phyloP scores from a whole-genome alignment of 768 basidiomycete genomes.

The Mycena crocata region DNA sequence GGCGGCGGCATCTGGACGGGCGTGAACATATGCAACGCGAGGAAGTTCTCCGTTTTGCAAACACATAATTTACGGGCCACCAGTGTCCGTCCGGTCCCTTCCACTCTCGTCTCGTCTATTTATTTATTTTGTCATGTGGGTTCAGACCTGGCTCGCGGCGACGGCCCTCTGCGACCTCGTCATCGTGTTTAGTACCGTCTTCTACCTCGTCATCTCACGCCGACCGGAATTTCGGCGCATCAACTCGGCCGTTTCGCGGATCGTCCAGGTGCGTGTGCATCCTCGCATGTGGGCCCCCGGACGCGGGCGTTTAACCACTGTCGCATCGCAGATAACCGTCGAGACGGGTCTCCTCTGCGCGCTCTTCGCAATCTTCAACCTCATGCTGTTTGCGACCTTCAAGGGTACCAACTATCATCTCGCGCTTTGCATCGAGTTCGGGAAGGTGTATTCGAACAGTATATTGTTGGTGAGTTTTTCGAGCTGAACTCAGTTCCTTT shows the following conservation, averaged over 20 bases:
- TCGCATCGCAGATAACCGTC: slow-evolving; percentile 29
- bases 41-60: slow-evolving; percentile 1
- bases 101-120: not conserved
- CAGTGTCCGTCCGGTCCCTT: not conserved
- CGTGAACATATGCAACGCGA: not conserved
- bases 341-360: slow-evolving; percentile 36
- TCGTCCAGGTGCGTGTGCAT: slow-evolving; percentile 8
- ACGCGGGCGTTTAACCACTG: not conserved
- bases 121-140: too few relatives aligned
- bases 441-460: slow-evolving; percentile 39
- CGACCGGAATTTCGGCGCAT: slow-evolving; percentile 17
- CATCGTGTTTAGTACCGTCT: slow-evolving; percentile 36
- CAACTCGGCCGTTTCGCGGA: slow-evolving; percentile 18
- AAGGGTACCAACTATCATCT: slow-evolving; percentile 35
- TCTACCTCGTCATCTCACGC: slow-evolving; percentile 31
- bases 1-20: slow-evolving; percentile 16
- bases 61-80: not conserved
- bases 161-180: slow-evolving; percentile 36
- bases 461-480: slow-evolving; percentile 10
- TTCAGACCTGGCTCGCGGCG: slow-evolving; percentile 36
- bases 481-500: too few relatives aligned
- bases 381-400: slow-evolving; percentile 32
- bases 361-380: slow-evolving; percentile 34
- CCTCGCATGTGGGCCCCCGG: not conserved
- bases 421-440: slow-evolving; percentile 28